Evolutionary conservation across 192 early-diverging fungal species (phyloP).

Genomic region (Kappamyces sp.): DNA sequence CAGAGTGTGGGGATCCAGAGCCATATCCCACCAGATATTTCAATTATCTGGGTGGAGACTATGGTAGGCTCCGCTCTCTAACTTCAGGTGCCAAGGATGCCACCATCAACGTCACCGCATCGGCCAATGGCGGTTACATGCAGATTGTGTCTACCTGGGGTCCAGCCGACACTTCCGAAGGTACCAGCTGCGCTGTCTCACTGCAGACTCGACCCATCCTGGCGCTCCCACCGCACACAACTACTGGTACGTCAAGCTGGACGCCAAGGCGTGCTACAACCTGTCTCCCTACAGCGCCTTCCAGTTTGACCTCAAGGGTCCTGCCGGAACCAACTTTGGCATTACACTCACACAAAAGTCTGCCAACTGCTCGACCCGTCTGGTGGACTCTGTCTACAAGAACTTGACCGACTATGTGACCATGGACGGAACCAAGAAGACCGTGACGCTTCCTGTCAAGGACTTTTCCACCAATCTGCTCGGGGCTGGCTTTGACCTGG

Average conservation of each 20-base stretch:
- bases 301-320: constrained; percentile 27
- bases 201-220: background rate
- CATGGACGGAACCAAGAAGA: constrained; percentile 18
- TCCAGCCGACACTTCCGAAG: background rate
- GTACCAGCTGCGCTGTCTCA: background rate
- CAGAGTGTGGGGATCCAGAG: too few relatives aligned
- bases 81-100: background rate
- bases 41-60: constrained; percentile 26
- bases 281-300: constrained; percentile 20
- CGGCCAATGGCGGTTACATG: constrained; percentile 3
- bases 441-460: background rate
- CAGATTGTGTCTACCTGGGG: background rate
- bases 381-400: constrained; percentile 17
- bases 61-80: constrained; percentile 4
- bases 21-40: background rate
- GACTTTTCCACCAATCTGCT: constrained; percentile 23
- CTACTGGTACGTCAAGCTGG: constrained; percentile 34
- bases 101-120: constrained; percentile 10
- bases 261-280: constrained; percentile 27
- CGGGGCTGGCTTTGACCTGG: constrained; percentile 20
- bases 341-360: constrained; percentile 27
- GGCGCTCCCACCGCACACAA: constrained; percentile 2
- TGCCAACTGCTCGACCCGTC: constrained; percentile 18
- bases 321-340: constrained; percentile 24
- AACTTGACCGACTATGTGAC: constrained; percentile 17